Conservation (phyloP, 805 yeast species). For the Nakazawaea ishiwadae region DNA sequence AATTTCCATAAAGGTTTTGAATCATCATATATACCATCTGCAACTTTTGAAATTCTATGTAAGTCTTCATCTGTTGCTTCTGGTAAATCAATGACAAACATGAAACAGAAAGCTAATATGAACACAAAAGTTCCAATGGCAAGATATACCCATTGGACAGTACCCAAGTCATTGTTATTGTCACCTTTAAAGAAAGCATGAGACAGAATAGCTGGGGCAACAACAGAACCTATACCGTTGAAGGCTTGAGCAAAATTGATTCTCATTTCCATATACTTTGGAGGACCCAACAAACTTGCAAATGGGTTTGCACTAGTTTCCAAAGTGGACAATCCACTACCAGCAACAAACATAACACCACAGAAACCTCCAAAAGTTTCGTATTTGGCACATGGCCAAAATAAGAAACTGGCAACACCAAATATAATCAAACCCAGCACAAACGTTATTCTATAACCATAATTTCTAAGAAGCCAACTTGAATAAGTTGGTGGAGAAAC, state of each 20-base stretch:
- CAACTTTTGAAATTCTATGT: conserved; percentile 11
- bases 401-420: conserved; percentile 14
- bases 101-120: conserved; percentile 12
- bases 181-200: conserved; percentile 14
- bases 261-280: conserved; percentile 13
- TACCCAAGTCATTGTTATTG: conserved; percentile 10
- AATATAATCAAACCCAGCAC: conserved; percentile 12
- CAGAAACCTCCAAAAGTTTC: conserved; percentile 15
- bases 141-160: conserved; percentile 16
- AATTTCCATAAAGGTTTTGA: conserved; percentile 12
- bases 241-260: conserved; percentile 13
- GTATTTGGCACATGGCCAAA: conserved; percentile 15
- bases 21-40: conserved; percentile 15
- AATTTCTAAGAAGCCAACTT: conserved; percentile 10
- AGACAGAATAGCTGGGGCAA: conserved; percentile 15
- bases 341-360: conserved; percentile 14
- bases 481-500: conserved; percentile 13
- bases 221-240: conserved; percentile 15
- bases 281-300: conserved; percentile 13
- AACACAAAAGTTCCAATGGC: conserved; percentile 15
- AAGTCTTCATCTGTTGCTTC: conserved; percentile 15
- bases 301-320: conserved; percentile 15
- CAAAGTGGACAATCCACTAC: conserved; percentile 15
- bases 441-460: conserved; percentile 14
- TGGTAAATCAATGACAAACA: conserved; percentile 15